Evolutionary conservation across 192 early-diverging fungal species (phyloP).

Genomic region (Thamnidium elegans): DNA sequence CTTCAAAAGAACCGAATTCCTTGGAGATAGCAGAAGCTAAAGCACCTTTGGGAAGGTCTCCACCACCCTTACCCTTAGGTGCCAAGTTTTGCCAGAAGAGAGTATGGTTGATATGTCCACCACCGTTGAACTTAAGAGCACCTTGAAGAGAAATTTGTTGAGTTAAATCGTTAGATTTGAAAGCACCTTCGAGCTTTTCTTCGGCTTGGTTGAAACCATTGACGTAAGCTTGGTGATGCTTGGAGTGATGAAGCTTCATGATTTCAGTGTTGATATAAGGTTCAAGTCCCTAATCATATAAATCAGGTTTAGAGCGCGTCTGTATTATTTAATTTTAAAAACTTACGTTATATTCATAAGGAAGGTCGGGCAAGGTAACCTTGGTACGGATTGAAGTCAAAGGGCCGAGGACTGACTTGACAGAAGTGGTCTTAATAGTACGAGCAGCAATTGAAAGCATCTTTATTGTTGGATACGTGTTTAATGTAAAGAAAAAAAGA

Average conservation of each 20-base stretch:
- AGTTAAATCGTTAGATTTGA: conserved; percentile 65
- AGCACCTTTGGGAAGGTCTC: conserved; percentile 65
- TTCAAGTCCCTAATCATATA: conserved; percentile 70
- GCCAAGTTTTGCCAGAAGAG: conserved; percentile 96
- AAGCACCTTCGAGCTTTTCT: conserved; percentile 79
- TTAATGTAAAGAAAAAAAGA: conserved; percentile 1
- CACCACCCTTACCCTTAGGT: conserved; percentile 75
- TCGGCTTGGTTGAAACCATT: conserved; percentile 85
- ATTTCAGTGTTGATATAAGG: conserved; percentile 92
- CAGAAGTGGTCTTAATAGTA: conserved; percentile 26
- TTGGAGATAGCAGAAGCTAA: conserved; percentile 73
- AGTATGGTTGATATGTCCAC: conserved; percentile 87
- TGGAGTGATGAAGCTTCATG: conserved; percentile 91
- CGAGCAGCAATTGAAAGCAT: conserved; percentile 41
- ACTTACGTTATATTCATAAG: conserved; percentile 76
- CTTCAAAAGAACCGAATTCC: conserved; percentile 83
- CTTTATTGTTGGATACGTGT: neutral
- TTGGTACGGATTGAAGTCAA: conserved; percentile 49
- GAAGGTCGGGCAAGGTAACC: conserved; percentile 85
- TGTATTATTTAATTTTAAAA: neutral
- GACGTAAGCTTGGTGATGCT: conserved; percentile 95
- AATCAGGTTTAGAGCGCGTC: neutral
- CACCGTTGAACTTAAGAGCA: conserved; percentile 89
- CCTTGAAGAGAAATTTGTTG: conserved; percentile 76
- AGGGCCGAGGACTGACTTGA: conserved; percentile 26